phyloP scores from a whole-genome alignment of 2,329 filamentous ascomycete genomes.

The Hawksworthiomyces lignivorus region DNA sequence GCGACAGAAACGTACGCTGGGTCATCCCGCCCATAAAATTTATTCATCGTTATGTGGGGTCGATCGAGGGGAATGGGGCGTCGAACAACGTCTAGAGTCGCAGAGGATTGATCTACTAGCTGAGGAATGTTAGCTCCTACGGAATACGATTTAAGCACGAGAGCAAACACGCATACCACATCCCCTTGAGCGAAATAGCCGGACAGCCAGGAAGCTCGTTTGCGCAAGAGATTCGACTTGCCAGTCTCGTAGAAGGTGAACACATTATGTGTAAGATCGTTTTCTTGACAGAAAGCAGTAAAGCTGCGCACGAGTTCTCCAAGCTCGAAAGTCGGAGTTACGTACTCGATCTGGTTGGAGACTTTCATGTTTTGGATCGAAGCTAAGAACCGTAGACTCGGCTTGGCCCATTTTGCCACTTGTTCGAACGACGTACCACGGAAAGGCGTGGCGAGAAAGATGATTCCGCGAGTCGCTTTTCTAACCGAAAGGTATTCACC shows the following conservation, averaged over 20 bases:
- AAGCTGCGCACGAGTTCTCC: slow-evolving; percentile 17
- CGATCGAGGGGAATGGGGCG: slow-evolving; percentile 19
- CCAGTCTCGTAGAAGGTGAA: slow-evolving; percentile 19
- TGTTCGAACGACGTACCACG: slow-evolving; percentile 20
- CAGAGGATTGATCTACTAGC: slow-evolving; percentile 19
- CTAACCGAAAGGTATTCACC: slow-evolving; percentile 15
- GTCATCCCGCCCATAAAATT: slow-evolving; percentile 16
- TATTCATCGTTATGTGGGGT: slow-evolving; percentile 21
- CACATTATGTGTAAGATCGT: slow-evolving; percentile 8
- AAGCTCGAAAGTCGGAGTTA: slow-evolving; percentile 15
- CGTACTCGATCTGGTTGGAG: too few species aligned
- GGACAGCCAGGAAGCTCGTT: too few species aligned
- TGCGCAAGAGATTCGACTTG: too few species aligned
- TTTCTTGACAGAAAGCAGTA: slow-evolving; percentile 12
- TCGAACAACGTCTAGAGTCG: slow-evolving; percentile 18
- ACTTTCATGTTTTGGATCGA: too few species aligned
- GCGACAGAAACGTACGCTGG: slow-evolving; percentile 14
- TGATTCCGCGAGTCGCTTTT: slow-evolving; percentile 17
- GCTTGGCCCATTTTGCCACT: too few species aligned
- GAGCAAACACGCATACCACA: too few species aligned
- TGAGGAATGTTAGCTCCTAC: slow-evolving; percentile 14
- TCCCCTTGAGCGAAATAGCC: too few species aligned
- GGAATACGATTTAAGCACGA: too few species aligned
- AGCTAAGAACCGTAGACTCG: too few species aligned
- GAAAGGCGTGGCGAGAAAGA: slow-evolving; percentile 25